phyloP scores from a whole-genome alignment of 345 rosid species.

The Cochlearia excelsa region DNA sequence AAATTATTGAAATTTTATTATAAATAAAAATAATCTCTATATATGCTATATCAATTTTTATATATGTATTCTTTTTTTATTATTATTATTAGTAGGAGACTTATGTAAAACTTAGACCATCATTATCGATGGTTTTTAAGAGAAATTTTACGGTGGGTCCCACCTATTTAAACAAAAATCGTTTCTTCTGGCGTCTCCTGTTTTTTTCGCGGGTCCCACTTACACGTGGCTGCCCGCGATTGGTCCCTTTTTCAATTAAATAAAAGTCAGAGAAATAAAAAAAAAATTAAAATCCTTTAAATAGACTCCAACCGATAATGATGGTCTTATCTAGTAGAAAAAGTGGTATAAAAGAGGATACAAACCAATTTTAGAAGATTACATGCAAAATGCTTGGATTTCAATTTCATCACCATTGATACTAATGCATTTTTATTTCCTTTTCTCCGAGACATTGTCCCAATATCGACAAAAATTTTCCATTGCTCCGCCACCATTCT shows the following conservation, averaged over 20 bases:
- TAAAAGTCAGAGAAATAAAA: too few species aligned
- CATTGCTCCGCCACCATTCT: constrained; percentile 28
- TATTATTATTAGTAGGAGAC: constrained; percentile 41
- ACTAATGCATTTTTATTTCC: constrained; percentile 27
- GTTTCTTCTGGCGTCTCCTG: too few species aligned
- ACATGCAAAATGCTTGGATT: constrained; percentile 39
- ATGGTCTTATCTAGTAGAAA: constrained; percentile 34
- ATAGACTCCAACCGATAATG: too few species aligned
- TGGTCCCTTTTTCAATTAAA: too few species aligned
- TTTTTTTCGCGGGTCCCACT: too few species aligned
- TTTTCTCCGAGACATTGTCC: background rate
- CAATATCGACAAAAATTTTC: constrained; percentile 1
- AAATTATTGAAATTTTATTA: background rate
- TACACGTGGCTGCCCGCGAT: too few species aligned
- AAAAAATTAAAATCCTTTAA: too few species aligned
- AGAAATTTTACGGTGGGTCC: too few species aligned
- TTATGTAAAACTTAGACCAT: constrained; percentile 13
- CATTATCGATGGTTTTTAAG: too few species aligned
- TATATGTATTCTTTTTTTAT: background rate
- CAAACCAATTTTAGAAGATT: constrained; percentile 41
- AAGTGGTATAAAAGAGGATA: constrained; percentile 41
- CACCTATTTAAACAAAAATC: too few species aligned
- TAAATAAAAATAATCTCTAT: too few species aligned
- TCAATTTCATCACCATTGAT: constrained; percentile 17
- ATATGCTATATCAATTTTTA: background rate